A percentile compares a stretch with the other conserved stretches of the same genome.
These are phyloP conservation scores for Trametes meyenii DNA, from an alignment of 768 basidiomycete species.

Conservation along the genomic window DNA sequence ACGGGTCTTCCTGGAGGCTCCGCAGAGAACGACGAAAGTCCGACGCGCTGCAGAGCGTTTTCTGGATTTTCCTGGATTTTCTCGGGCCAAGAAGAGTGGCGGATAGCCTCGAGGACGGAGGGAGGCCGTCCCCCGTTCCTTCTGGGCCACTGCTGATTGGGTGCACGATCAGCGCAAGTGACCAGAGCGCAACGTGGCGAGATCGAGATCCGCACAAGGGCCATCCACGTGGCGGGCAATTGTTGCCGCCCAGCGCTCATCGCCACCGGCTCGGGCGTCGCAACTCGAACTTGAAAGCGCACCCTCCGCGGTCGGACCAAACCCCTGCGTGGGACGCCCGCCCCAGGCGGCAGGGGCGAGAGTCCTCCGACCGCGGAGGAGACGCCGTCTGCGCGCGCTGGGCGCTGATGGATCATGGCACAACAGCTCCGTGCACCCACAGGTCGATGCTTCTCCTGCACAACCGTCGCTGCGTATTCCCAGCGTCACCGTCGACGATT, in stretches of 20 bases:
- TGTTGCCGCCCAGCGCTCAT: constrained; percentile 20
- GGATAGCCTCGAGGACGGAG: neutral
- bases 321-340: neutral
- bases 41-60: neutral
- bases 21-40: neutral
- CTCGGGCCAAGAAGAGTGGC: neutral
- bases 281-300: neutral
- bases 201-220: constrained; percentile 20
- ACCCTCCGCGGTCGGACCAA: neutral
- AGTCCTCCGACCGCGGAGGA: neutral
- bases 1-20: neutral
- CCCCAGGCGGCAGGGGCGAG: neutral
- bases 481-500: constrained; percentile 8
- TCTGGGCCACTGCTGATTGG: constrained; percentile 1
- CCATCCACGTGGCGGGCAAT: constrained; percentile 14
- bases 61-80: neutral
- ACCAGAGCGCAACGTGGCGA: constrained; percentile 10
- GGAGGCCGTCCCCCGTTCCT: constrained; percentile 10
- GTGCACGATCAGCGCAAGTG: constrained; percentile 3
- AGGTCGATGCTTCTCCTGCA: neutral
- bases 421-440: constrained; percentile 2
- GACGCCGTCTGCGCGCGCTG: neutral
- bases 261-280: constrained; percentile 15
- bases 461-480: neutral
- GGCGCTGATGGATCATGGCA: neutral